Conservation (phyloP, 1,284 basidiomycete species). For the Fistulinella cinereoalba region DNA sequence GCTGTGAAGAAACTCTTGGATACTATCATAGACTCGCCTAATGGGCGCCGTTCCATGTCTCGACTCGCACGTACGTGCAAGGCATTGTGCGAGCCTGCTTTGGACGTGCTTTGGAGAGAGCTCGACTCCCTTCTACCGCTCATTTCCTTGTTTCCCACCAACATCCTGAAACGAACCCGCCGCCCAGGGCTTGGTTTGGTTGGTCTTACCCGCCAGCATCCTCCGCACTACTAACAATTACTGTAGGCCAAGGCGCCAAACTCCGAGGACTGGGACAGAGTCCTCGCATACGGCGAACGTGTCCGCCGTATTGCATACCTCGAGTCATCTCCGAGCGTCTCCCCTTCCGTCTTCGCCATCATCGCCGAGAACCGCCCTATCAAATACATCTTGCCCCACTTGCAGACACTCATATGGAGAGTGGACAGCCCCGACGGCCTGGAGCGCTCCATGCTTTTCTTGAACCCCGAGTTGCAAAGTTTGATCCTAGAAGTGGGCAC, state of each 20-base stretch:
- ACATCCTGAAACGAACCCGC: slow-evolving; percentile 62
- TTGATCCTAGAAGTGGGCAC: slow-evolving; percentile 61
- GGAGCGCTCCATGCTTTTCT: slow-evolving; percentile 60
- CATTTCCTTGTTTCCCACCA: slow-evolving; percentile 63
- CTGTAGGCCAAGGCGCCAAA: slow-evolving; percentile 56
- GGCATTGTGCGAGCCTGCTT: slow-evolving; percentile 66
- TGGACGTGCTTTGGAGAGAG: slow-evolving; percentile 71
- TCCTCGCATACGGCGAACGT: slow-evolving; percentile 62
- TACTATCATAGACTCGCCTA: slow-evolving; percentile 62
- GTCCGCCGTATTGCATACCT: slow-evolving; percentile 67
- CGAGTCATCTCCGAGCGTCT: slow-evolving; percentile 60
- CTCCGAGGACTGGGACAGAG: slow-evolving; percentile 62
- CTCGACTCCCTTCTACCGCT: slow-evolving; percentile 71
- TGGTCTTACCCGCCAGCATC: slow-evolving; percentile 34
- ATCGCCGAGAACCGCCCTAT: slow-evolving; percentile 60
- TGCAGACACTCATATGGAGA: slow-evolving; percentile 67
- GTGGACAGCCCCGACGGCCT: slow-evolving; percentile 62
- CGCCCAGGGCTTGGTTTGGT: slow-evolving; percentile 74
- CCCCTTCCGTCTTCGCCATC: slow-evolving; percentile 60
- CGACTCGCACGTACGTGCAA: slow-evolving; percentile 71
- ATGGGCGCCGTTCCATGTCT: slow-evolving; percentile 60
- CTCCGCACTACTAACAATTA: slow-evolving; percentile 7
- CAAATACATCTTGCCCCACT: slow-evolving; percentile 62
- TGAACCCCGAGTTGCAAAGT: slow-evolving; percentile 56
- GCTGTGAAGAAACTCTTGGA: slow-evolving; percentile 63